Evolutionary conservation across 2,329 filamentous ascomycete genomes (phyloP).

Genomic region (Monosporascus sp.): DNA sequence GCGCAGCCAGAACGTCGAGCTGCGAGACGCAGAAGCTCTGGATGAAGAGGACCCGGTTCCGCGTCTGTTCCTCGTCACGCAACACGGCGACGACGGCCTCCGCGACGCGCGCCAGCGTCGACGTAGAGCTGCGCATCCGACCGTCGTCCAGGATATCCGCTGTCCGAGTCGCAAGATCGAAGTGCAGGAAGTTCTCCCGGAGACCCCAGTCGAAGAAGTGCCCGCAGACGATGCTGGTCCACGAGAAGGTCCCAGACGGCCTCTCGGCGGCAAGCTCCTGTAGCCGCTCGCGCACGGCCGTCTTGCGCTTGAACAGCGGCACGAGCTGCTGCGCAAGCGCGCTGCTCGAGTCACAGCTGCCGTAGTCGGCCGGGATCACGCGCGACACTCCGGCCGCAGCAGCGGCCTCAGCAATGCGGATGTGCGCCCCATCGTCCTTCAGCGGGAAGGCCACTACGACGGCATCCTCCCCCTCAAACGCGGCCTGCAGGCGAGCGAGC

Average conservation of each 20-base stretch:
- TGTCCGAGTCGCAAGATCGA: conserved; percentile 21
- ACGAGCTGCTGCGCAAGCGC: conserved; percentile 29
- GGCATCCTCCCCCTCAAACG: conserved; percentile 30
- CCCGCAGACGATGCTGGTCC: conserved; percentile 33
- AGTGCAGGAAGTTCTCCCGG: conserved; percentile 29
- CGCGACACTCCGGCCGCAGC: conserved; percentile 29
- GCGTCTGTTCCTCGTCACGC: conserved; percentile 19
- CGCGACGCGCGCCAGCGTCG: conserved; percentile 29
- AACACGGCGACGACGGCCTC: conserved; percentile 30
- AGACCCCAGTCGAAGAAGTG: conserved; percentile 39
- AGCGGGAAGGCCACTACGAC: conserved; percentile 31
- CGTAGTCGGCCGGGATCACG: conserved; percentile 36
- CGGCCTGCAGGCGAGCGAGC: conserved; percentile 21
- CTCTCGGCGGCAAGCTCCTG: conserved; percentile 19
- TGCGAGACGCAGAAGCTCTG: conserved; percentile 36
- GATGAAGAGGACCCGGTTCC: conserved; percentile 31
- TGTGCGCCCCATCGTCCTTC: conserved; percentile 22
- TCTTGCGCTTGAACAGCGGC: conserved; percentile 30
- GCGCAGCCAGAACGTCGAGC: conserved; percentile 26
- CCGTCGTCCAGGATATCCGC: conserved; percentile 32
- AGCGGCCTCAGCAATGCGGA: conserved; percentile 31
- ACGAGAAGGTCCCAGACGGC: conserved; percentile 20
- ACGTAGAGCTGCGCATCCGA: conserved; percentile 24
- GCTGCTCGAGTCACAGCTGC: conserved; percentile 32
- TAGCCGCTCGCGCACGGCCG: conserved; percentile 25